Evolutionary conservation across 2,329 filamentous ascomycete genomes (phyloP).

Genomic region (Sporothrix sp.): DNA sequence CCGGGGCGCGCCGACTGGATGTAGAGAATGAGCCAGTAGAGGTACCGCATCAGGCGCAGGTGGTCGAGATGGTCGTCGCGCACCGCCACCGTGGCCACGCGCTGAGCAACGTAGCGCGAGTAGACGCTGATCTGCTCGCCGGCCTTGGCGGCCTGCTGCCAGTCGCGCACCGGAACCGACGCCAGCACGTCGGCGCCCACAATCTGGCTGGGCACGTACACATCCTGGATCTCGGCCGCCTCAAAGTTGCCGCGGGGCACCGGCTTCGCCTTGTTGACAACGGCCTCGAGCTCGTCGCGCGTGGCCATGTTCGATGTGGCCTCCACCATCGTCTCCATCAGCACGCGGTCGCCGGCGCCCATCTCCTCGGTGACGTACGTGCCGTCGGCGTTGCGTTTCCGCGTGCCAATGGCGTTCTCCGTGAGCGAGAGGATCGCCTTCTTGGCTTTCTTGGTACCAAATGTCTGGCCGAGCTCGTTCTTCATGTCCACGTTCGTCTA

Average conservation of each 20-base stretch:
- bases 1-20: conserved; percentile 38
- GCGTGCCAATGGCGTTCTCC: conserved; percentile 54
- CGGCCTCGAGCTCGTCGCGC: conserved; percentile 28
- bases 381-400: conserved; percentile 36
- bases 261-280: conserved; percentile 58
- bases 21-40: conserved; percentile 48
- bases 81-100: conserved; percentile 45
- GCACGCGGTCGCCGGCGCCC: conserved; percentile 42
- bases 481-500: conserved; percentile 52
- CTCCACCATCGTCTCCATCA: conserved; percentile 54
- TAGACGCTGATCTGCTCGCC: conserved; percentile 46
- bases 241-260: conserved; percentile 60
- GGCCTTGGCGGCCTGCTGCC: conserved; percentile 57
- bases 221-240: conserved; percentile 58
- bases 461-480: conserved; percentile 63
- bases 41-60: conserved; percentile 51
- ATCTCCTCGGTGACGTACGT: conserved; percentile 23
- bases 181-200: conserved; percentile 60
- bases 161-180: conserved; percentile 60
- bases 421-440: conserved; percentile 62
- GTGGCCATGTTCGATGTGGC: conserved; percentile 47
- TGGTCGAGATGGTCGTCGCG: conserved; percentile 44
- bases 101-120: conserved; percentile 56
- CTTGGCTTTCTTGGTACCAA: conserved; percentile 78
- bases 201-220: conserved; percentile 58